These are phyloP conservation scores for Fusarium nodosum DNA, from an alignment of 2,329 filamentous ascomycete genomes.

Conservation along the genomic window DNA sequence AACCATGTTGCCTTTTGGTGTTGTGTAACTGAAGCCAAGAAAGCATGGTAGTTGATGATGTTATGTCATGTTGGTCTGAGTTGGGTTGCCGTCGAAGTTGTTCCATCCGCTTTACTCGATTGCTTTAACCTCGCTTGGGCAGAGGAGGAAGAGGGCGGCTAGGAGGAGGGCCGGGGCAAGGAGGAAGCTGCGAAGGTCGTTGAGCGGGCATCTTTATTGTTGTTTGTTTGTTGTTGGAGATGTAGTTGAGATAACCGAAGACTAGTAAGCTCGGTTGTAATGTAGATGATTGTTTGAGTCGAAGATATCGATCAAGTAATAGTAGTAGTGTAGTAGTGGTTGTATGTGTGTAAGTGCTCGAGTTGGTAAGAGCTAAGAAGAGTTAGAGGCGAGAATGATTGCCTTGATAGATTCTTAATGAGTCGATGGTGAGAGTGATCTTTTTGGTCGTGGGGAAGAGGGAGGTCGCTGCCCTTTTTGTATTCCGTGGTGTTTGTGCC, in stretches of 20 bases:
- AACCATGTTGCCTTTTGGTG: conserved; percentile 30
- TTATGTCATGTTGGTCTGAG: conserved; percentile 4
- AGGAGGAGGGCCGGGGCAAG: conserved; percentile 75
- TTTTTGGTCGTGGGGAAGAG: conserved; percentile 43
- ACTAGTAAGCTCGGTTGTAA: conserved; percentile 43
- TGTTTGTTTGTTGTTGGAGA: conserved; percentile 38
- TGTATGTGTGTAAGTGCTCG: conserved; percentile 28
- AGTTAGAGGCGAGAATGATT: conserved; percentile 33
- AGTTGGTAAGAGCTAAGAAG: conserved; percentile 24
- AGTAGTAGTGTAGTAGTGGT: conserved; percentile 26
- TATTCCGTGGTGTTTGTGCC: conserved; percentile 53
- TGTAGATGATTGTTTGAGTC: conserved; percentile 30
- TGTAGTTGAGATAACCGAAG: conserved; percentile 41
- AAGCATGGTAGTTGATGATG: conserved; percentile 19
- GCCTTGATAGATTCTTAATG: conserved; percentile 41
- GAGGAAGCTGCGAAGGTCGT: conserved; percentile 75
- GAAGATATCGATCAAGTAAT: conserved; percentile 30
- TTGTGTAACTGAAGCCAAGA: conserved; percentile 41
- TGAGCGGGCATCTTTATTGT: conserved; percentile 66
- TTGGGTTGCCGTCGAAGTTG: conserved; percentile 20
- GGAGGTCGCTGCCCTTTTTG: conserved; percentile 52
- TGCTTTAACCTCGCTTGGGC: conserved; percentile 69
- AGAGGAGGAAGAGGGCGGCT: conserved; percentile 75
- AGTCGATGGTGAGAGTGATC: conserved; percentile 46
- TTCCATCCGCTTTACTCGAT: conserved; percentile 28